These are phyloP conservation scores for Begonia peltatifolia DNA, from an alignment of 306 rosid genomes.

Conservation along the genomic window DNA sequence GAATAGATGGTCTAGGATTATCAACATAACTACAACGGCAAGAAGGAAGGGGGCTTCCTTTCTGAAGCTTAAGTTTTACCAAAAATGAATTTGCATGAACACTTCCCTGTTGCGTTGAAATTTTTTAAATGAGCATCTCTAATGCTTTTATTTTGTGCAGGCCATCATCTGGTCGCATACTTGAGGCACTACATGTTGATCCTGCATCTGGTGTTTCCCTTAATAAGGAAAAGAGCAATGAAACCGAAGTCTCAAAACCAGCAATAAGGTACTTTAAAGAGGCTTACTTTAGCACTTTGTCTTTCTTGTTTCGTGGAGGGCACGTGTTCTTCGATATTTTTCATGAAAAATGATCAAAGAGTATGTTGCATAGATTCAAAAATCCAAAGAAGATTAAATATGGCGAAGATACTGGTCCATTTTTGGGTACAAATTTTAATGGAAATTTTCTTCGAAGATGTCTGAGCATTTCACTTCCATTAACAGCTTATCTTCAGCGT, in stretches of 20 bases:
- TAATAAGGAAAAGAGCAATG: conserved; percentile 63
- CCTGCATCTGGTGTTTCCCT: conserved; percentile 86
- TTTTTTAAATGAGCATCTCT: conserved; percentile 29
- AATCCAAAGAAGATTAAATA: too few relatives aligned
- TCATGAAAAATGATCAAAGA: too few relatives aligned
- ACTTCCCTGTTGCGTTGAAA: conserved; percentile 21
- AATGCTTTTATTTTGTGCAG: conserved; percentile 53
- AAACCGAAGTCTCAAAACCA: conserved; percentile 36
- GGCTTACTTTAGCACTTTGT: too few relatives aligned
- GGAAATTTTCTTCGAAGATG: not conserved
- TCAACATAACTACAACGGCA: conserved; percentile 49
- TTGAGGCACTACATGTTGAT: conserved; percentile 96
- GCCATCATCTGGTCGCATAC: conserved; percentile 75
- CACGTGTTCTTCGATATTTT: too few relatives aligned
- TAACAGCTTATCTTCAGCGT: conserved; percentile 67
- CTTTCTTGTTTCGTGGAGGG: too few relatives aligned
- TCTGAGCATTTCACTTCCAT: conserved; percentile 7
- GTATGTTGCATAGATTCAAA: too few relatives aligned
- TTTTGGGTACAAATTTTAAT: too few relatives aligned
- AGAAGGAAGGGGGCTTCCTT: conserved; percentile 49
- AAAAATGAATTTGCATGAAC: conserved; percentile 29
- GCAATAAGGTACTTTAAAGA: conserved; percentile 40
- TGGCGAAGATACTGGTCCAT: too few relatives aligned
- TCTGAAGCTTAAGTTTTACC: conserved; percentile 32
- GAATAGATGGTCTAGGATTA: conserved; percentile 70